Evolutionary conservation across 164 flowering plant species (phyloP).

Genomic region (Kalanchoe fedtschenkoi): DNA sequence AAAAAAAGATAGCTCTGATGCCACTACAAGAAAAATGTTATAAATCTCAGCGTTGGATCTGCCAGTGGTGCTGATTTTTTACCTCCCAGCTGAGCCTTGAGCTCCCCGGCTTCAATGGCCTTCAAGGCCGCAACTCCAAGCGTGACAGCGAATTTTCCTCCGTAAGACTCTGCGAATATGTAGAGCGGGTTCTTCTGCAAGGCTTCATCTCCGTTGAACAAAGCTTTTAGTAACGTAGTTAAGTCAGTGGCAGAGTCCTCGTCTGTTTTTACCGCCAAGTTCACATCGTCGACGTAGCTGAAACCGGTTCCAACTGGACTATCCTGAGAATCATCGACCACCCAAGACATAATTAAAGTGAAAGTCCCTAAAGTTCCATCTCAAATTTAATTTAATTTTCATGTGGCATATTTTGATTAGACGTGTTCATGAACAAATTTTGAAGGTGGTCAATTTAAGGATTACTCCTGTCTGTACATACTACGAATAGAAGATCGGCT

Average conservation of each 20-base stretch:
- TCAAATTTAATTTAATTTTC: too few relatives aligned
- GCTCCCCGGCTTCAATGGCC: constrained; percentile 12
- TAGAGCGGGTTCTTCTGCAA: constrained; percentile 15
- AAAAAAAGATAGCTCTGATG: neutral
- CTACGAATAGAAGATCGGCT: constrained; percentile 60
- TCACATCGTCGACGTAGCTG: constrained; percentile 12
- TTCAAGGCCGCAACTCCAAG: constrained; percentile 9
- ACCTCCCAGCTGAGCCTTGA: constrained; percentile 19
- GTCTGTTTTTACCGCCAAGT: constrained; percentile 11
- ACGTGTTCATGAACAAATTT: too few relatives aligned
- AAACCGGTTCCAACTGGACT: constrained; percentile 14
- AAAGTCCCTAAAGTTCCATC: too few relatives aligned
- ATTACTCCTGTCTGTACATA: too few relatives aligned
- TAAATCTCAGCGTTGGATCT: too few relatives aligned
- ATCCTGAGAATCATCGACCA: constrained; percentile 11
- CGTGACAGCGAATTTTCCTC: constrained; percentile 16
- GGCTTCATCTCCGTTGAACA: constrained; percentile 14
- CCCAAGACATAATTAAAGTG: too few relatives aligned
- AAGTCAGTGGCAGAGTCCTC: constrained; percentile 16
- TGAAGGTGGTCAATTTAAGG: too few relatives aligned
- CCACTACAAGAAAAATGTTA: neutral
- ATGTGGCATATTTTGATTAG: too few relatives aligned
- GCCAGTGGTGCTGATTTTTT: neutral
- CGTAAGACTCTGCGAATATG: constrained; percentile 13
- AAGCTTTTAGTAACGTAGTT: constrained; percentile 12